Base-by-base conservation (phyloP, 805 yeast species). In the Nakazawaea laoshanensis region DNA sequence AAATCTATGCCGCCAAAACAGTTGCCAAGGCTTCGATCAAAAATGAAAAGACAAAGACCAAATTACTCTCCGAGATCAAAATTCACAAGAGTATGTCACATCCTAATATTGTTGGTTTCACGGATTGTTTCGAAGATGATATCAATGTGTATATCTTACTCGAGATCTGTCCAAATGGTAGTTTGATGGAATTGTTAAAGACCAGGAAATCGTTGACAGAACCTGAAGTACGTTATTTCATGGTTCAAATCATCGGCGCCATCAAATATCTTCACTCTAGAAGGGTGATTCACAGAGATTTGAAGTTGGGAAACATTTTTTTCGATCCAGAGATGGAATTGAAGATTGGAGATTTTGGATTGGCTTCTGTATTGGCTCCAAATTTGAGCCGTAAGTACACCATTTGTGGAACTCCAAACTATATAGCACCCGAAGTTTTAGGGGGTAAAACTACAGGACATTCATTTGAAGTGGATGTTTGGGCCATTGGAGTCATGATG, bases 401-500 rank as follows among this genome's bases (percentile, higher is more conserved):
- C 27, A 85, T 92, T 36, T 92, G 99, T 58, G 99, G 99, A 35
- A 92, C 99, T 16, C 99, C 99, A 39, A 92, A 92, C 59, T 92
- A 92, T 55, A 92, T 92, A 52, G 96, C 98, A 1, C 99, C 99
- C 6, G 99, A 92, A 62, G 95, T 92, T 15, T 67, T 92, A 43
- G 83, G 87, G 25, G 94, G 95, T 19, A 86, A 86, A 48, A 73
- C 66, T 34, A 69, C 75, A 9, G 98, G 97, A 7, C 98, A 92
- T 55, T 77, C 94, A 32, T 88, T 76, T 51, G 96, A 87, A 55
- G 96, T 87, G 26, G 99, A 92, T 55, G 74, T 87, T 39, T 92
- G 99, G 99, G 94, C 98, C 7, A 76, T 87, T 43, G 99, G 99
- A 40, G 84, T 92, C 38, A 92, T 92, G 86, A 69, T 92, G 65